Percentiles rank a stretch among this genome's conserved stretches.
Conservation (phyloP, 2,329 filamentous ascomycete genomes). For the Cadophora sp. region DNA sequence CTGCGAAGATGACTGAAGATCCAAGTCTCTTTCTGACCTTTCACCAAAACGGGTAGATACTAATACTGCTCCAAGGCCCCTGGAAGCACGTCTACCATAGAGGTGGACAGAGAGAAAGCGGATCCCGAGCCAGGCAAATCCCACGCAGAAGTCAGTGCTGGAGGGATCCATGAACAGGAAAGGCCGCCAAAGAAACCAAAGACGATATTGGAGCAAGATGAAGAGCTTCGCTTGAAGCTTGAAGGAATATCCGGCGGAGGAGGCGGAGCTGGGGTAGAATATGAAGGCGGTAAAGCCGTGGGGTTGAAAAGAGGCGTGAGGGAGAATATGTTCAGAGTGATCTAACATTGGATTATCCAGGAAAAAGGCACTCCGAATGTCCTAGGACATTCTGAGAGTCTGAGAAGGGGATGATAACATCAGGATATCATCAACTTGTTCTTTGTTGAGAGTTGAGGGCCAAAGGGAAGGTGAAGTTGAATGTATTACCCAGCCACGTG, state of each 20-base stretch:
- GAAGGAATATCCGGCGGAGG: constrained; percentile 73
- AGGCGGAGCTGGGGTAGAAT: constrained; percentile 74
- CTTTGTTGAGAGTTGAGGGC: not conserved
- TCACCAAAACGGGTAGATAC: not conserved
- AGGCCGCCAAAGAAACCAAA: not conserved
- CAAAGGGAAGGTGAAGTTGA: not conserved
- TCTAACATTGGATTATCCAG: constrained; percentile 53
- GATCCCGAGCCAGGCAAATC: not conserved
- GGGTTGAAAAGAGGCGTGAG: constrained; percentile 77
- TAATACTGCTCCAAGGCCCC: not conserved
- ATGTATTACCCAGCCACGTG: constrained; percentile 3
- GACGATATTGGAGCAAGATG: constrained; percentile 53
- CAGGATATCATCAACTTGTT: not conserved
- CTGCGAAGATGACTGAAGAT: not conserved
- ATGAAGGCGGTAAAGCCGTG: constrained; percentile 75
- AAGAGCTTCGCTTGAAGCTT: constrained; percentile 69
- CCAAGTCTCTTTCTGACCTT: not conserved
- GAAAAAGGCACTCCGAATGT: not conserved
- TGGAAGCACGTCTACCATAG: too few relatives aligned
- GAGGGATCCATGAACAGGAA: not conserved
- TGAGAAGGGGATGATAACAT: not conserved
- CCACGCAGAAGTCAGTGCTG: not conserved
- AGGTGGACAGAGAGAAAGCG: not conserved
- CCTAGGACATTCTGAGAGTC: not conserved
- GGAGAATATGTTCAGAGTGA: constrained; percentile 80